Evolutionary conservation across 176 grass and related monocot species (phyloP), one percentile per base, ranked within the genome.

Genomic region (Cocos nucifera): DNA sequence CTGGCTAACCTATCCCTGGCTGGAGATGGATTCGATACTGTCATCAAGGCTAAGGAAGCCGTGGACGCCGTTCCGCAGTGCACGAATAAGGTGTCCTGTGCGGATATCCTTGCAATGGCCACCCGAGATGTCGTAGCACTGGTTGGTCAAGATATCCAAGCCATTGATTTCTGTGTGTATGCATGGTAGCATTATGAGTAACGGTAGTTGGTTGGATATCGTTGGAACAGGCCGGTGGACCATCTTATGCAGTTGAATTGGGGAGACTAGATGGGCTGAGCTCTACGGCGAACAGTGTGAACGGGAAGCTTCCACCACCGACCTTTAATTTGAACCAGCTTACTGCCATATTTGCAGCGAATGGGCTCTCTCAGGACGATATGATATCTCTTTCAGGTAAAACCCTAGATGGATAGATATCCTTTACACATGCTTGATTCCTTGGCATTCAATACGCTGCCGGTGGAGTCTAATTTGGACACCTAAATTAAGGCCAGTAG

Each of bases 11-110:
- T 82, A 39, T 97, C 92, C 5, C 86, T 97, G 0, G 92, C 92
- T 58, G 92, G 92, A 69, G 92, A 97, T 60, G 92, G 87, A 23
- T 91, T 97, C 78, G 92, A 97, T 78, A 88, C 83, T 0, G 92
- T 91, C 54, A 91, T 97, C 80, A 54, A 77, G 83, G 92, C 92
- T 3, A 97, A 88, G 76, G 75, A 78, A 12, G 87, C 92, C 22
- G 80, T 97, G 21, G 92, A 97, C 61, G 75, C 83, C 4, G 80
- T 84, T 67, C 71, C 78, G 19, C 65, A 62, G 60, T 96, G 92
- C 85, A 19, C 71, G 3, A 90, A 90, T 71, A 62, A 62, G 72
- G 92, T 96, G 4, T 96, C 92, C 0, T 96, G 92, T 53, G 87
- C 92, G 2, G 92, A 96, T 78, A 88, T 96, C 71, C 92, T 96